A percentile compares a stretch with the other conserved stretches of the same genome.
These are phyloP conservation scores for Pythium coloratum DNA, from an alignment of 352 stramenopile species.

Conservation along the genomic window DNA sequence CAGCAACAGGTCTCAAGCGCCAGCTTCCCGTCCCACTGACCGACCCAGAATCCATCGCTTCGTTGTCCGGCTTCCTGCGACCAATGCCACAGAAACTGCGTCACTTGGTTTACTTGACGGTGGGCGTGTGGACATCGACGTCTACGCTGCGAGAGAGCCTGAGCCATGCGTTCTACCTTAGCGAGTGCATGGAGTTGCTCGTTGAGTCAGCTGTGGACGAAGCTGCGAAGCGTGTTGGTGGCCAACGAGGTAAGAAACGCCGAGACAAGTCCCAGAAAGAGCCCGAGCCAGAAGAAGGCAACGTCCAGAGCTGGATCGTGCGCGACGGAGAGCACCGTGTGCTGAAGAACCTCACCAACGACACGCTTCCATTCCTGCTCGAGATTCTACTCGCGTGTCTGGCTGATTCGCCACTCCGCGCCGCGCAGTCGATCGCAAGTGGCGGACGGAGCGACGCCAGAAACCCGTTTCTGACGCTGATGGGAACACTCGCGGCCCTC, in stretches of 20 bases:
- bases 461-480: constrained; percentile 47
- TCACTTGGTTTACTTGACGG: constrained; percentile 55
- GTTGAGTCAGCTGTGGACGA: not conserved
- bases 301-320: constrained; percentile 30
- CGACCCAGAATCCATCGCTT: constrained; percentile 1
- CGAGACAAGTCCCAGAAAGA: constrained; percentile 29
- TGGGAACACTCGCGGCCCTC: constrained; percentile 37
- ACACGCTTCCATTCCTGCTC: constrained; percentile 60
- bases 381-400: constrained; percentile 56
- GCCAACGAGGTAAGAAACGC: not conserved
- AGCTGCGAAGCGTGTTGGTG: not conserved
- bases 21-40: constrained; percentile 3
- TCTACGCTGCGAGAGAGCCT: constrained; percentile 31
- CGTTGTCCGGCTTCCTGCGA: constrained; percentile 8
- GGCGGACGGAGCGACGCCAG: not conserved
- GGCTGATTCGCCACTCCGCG: constrained; percentile 47
- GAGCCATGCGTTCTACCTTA: constrained; percentile 40
- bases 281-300: constrained; percentile 33
- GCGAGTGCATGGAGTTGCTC: constrained; percentile 23
- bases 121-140: constrained; percentile 56
- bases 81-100: constrained; percentile 12
- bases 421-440: not conserved
- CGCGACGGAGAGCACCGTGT: constrained; percentile 57
- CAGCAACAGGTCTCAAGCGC: constrained; percentile 17
- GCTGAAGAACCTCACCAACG: constrained; percentile 63